Percentiles rank a stretch among this genome's conserved stretches.
Conservation (phyloP, 441 rosid species). For the Kokia cookei region DNA sequence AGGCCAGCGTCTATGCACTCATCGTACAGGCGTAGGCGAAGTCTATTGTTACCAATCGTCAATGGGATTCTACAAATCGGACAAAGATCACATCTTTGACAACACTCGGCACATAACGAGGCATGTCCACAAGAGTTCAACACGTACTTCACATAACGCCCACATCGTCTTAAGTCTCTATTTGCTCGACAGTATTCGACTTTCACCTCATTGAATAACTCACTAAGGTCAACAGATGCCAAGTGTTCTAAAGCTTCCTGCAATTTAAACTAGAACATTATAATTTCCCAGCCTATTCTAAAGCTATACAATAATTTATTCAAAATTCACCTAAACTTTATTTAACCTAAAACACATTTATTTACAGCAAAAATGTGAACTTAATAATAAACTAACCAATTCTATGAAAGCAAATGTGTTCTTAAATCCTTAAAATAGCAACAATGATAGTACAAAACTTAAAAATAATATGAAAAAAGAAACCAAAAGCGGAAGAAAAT, state of each 20-base stretch:
- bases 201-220: conserved; percentile 76
- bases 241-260: conserved; percentile 86
- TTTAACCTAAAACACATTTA: conserved; percentile 11
- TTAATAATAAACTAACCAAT: not conserved
- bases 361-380: not conserved
- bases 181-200: conserved; percentile 81
- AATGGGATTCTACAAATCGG: conserved; percentile 76
- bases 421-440: not conserved
- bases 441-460: not conserved
- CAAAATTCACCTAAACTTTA: not conserved
- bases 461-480: not conserved
- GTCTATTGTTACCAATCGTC: conserved; percentile 26
- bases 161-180: conserved; percentile 84
- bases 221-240: conserved; percentile 67
- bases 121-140: conserved; percentile 85
- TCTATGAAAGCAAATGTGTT: not conserved
- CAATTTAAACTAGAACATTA: conserved; percentile 15
- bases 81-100: conserved; percentile 75
- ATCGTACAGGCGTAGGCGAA: conserved; percentile 59
- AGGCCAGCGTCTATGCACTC: conserved; percentile 83
- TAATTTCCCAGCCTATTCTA: not conserved
- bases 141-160: conserved; percentile 55
- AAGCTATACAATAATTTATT: not conserved
- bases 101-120: conserved; percentile 80
- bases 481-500: not conserved